phyloP scores from a whole-genome alignment of 1,139 yeast species.

The Komagataea norvegica region DNA sequence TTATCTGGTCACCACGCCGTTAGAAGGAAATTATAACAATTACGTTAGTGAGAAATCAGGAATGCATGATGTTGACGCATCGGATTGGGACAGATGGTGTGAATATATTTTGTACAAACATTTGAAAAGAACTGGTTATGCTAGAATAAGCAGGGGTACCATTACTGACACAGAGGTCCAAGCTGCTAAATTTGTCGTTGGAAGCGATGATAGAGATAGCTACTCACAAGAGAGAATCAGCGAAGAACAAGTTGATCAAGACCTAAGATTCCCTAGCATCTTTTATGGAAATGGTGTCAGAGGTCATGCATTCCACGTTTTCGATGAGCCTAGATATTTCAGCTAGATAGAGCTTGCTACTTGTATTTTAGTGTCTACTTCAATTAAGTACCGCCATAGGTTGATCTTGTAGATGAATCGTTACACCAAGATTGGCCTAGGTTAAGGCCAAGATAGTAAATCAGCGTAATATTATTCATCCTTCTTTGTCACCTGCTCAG shows the following conservation, averaged over 20 bases:
- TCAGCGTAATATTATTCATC: no score
- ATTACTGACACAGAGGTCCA: constrained; percentile 97
- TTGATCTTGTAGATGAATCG: no score
- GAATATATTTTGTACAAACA: constrained; percentile 89
- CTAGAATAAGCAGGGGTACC: constrained; percentile 87
- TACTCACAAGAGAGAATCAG: constrained; percentile 53
- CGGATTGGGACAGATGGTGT: constrained; percentile 98
- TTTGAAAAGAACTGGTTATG: constrained; percentile 85
- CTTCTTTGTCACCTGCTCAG: no score
- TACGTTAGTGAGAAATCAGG: constrained; percentile 81
- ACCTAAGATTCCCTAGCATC: constrained; percentile 71
- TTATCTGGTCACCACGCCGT: constrained; percentile 84
- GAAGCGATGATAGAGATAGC: constrained; percentile 42
- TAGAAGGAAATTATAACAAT: constrained; percentile 84
- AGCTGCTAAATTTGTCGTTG: constrained; percentile 81
- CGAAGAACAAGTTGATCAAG: constrained; percentile 55
- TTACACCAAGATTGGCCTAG: no score
- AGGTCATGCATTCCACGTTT: constrained; percentile 91
- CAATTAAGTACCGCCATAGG: no score
- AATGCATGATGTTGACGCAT: constrained; percentile 88
- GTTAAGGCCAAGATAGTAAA: no score
- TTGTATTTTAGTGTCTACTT: no score
- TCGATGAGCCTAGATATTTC: constrained; percentile 79
- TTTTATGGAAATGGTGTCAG: constrained; percentile 93
- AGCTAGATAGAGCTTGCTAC: no score